Evolutionary conservation across 805 yeast genomes (phyloP).

Genomic region (Barnettozyma vustinii): DNA sequence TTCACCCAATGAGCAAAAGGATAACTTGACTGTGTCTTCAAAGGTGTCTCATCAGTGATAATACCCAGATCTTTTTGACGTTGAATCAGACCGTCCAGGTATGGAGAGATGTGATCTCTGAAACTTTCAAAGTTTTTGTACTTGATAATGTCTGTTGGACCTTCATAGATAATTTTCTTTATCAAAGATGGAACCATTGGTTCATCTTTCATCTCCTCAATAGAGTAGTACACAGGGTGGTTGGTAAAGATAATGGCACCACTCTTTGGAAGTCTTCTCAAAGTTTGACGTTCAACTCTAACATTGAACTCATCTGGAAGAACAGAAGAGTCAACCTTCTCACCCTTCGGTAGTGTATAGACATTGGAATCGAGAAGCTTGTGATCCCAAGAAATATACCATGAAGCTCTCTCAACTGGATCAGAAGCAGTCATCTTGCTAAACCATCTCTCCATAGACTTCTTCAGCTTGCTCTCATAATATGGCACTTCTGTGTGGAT

Average conservation of each 20-base stretch:
- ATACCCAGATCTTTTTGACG: constrained; percentile 55
- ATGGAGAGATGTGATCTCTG: constrained; percentile 54
- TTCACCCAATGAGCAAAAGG: constrained; percentile 57
- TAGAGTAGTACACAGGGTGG: constrained; percentile 72
- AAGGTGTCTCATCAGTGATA: constrained; percentile 48
- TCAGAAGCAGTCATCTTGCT: constrained; percentile 52
- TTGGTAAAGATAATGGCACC: constrained; percentile 67
- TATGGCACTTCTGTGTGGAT: constrained; percentile 70
- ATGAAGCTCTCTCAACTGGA: constrained; percentile 69
- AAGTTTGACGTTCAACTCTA: constrained; percentile 68
- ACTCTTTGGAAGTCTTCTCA: constrained; percentile 60
- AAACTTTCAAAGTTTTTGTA: constrained; percentile 57
- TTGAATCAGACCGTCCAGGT: constrained; percentile 50
- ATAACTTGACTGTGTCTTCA: constrained; percentile 53
- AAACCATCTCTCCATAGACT: constrained; percentile 73
- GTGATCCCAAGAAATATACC: constrained; percentile 74
- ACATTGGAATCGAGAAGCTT: constrained; percentile 51
- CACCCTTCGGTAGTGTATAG: constrained; percentile 42
- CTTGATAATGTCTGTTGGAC: constrained; percentile 57
- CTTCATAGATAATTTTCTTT: constrained; percentile 58
- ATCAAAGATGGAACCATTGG: constrained; percentile 67
- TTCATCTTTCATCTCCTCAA: constrained; percentile 78
- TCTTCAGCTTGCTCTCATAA: constrained; percentile 57
- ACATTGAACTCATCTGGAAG: constrained; percentile 53
- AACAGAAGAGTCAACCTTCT: constrained; percentile 39